Evolutionary conservation across 805 yeast species (phyloP).

Genomic region (Komagataella pseudopastoris): DNA sequence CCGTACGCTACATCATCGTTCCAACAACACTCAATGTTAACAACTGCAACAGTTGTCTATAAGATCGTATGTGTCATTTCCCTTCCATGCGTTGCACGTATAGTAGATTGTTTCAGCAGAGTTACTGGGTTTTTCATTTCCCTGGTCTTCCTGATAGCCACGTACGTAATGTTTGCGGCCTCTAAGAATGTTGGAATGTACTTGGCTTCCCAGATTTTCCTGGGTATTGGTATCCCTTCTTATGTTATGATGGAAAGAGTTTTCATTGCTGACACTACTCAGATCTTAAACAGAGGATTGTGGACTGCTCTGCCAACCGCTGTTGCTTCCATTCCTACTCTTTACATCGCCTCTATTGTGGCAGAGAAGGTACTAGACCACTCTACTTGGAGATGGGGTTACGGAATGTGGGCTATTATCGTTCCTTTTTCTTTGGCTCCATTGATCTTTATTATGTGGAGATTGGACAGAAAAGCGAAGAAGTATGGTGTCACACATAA

Average conservation of each 20-base stretch:
- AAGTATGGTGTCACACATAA: slow-evolving; percentile 9
- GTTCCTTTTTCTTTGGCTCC: slow-evolving; percentile 25
- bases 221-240: slow-evolving; percentile 16
- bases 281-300: slow-evolving; percentile 17
- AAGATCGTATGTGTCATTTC: neutral
- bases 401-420: slow-evolving; percentile 33
- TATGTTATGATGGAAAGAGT: slow-evolving; percentile 14
- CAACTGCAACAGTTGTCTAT: neutral
- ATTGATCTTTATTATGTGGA: slow-evolving; percentile 13
- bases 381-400: slow-evolving; percentile 42
- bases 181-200: slow-evolving; percentile 13
- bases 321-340: slow-evolving; percentile 18
- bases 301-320: slow-evolving; percentile 3
- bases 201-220: slow-evolving; percentile 18
- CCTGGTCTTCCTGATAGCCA: slow-evolving; percentile 11
- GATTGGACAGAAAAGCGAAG: slow-evolving; percentile 14
- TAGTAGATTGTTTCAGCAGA: slow-evolving; percentile 15
- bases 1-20: neutral
- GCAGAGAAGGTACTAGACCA: slow-evolving; percentile 23
- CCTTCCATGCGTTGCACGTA: slow-evolving; percentile 9
- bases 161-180: slow-evolving; percentile 15
- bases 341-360: slow-evolving; percentile 17
- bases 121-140: slow-evolving; percentile 16
- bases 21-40: neutral
- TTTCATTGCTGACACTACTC: slow-evolving; percentile 15